Evolutionary conservation across 305 asterid species (phyloP), one percentile per base, ranked within the genome.

Genomic region (Stenogyne calaminthoides): DNA sequence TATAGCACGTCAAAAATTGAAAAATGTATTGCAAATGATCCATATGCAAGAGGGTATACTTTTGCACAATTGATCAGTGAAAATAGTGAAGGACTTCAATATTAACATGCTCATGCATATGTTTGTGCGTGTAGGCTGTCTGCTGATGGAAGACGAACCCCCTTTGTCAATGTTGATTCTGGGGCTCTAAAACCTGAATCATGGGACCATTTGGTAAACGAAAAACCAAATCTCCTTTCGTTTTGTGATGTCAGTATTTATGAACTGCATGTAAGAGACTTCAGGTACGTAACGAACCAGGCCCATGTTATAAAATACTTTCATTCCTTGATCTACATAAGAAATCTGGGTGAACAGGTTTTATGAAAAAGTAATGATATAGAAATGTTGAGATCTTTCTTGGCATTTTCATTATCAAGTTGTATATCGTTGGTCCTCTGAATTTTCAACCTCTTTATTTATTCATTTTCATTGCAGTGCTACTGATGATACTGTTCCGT

Each of bases 231-330:
- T 67, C 87, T 92, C 72, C 78, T 18, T 81, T 88, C 96, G 47
- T 85, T 90, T 79, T 85, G 94, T 70, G 97, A 95, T 77, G 77
- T 87, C 81, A 95, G 99, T 83, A 82, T 95, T 63, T 95, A 92
- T 70, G 99, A 95, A 84, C 77, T 95, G 88, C 99, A 92, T 78
- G 89, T 95, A 49, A 88, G 99, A 83, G 99, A 95, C 82, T 95
- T 95, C 89, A 92, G 99, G 99, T 92, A 84, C 82, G 63, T 72
- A 57, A 56, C 19, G 16, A 44, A 25, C n/a, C 72, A 51, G 55
- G 46, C 59, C 74, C 67, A 16, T 54, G 20, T 25, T 70, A 20
- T 76, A 49, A 29, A 51, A 51, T 70, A 72, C 39, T 73, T 34
- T 34, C 18, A 54, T 32, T 54, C 37, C 12, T 57, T 36, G 60